Evolutionary conservation across 495 filamentous ascomycete species (phyloP).

Genomic region (Aspergillus nanangensis): DNA sequence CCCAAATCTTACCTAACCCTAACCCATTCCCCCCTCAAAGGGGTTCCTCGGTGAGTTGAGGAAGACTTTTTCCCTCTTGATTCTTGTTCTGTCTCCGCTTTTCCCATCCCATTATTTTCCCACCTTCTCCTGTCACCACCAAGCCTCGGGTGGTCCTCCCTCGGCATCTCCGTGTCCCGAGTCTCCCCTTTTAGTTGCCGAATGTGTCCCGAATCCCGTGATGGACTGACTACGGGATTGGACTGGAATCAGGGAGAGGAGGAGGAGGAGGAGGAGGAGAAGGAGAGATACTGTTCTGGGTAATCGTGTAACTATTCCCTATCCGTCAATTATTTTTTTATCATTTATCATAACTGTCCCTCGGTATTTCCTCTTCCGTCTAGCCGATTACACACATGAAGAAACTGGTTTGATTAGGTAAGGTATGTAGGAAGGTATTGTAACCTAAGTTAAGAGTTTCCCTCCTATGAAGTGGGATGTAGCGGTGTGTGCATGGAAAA

Average conservation of each 20-base stretch:
- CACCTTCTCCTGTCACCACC: too few relatives aligned
- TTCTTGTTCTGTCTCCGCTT: too few relatives aligned
- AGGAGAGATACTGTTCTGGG: slow-evolving; percentile 6
- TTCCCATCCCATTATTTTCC: too few relatives aligned
- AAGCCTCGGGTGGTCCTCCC: slow-evolving; percentile 10
- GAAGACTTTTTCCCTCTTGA: slow-evolving; percentile 1
- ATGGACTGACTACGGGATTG: slow-evolving; percentile 15
- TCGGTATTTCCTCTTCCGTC: slow-evolving; percentile 1
- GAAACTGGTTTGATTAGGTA: too few relatives aligned
- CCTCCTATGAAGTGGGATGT: too few relatives aligned
- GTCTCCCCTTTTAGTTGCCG: slow-evolving; percentile 9
- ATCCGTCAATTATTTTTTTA: not conserved
- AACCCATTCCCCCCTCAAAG: slow-evolving; percentile 5
- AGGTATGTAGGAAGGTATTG: too few relatives aligned
- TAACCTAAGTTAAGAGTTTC: too few relatives aligned
- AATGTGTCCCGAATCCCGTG: slow-evolving; percentile 23
- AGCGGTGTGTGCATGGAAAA: too few relatives aligned
- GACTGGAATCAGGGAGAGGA: too few relatives aligned
- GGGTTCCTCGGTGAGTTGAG: slow-evolving; percentile 19
- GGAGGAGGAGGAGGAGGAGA: too few relatives aligned
- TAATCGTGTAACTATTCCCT: slow-evolving; percentile 16
- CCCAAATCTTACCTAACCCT: slow-evolving; percentile 16
- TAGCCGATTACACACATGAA: too few relatives aligned
- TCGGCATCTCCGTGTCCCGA: slow-evolving; percentile 23
- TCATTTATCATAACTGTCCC: slow-evolving; percentile 1